A percentile compares a stretch with the other conserved stretches of the same genome.
phyloP scores from a whole-genome alignment of 2,329 filamentous ascomycete genomes.

The Fusarium ambrosium region DNA sequence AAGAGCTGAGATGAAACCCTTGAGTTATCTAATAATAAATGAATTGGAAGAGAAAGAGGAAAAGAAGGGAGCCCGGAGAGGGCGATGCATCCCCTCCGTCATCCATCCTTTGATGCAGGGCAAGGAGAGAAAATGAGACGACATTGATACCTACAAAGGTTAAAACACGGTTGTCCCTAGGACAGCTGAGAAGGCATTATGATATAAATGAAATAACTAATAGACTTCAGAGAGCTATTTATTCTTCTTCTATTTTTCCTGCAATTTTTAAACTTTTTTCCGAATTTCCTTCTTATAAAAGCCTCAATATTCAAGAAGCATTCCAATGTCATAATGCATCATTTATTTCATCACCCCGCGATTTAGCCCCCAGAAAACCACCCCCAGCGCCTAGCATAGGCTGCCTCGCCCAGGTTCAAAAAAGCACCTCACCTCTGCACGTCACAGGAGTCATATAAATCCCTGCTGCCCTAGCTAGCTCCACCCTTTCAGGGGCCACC shows the following conservation, averaged over 20 bases:
- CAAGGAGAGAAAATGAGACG: not conserved
- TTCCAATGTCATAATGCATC: not conserved
- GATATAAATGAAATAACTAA: rapidly evolving
- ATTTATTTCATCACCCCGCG: not conserved
- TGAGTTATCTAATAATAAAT: slow-evolving; percentile 20
- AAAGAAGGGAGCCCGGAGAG: not conserved
- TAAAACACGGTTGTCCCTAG: not conserved
- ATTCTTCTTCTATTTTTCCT: not conserved
- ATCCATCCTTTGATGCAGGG: not conserved
- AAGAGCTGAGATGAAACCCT: slow-evolving; percentile 8
- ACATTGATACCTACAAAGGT: not conserved
- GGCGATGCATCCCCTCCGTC: not conserved
- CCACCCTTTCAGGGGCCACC: slow-evolving; percentile 30
- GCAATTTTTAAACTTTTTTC: not conserved
- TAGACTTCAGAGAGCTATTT: not conserved
- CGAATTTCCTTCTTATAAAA: not conserved
- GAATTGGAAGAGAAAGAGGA: slow-evolving; percentile 3
- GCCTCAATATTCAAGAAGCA: not conserved
- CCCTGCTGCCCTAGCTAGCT: not conserved
- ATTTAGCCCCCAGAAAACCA: slow-evolving; percentile 2
- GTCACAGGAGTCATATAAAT: slow-evolving; percentile 27
- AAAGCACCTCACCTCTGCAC: slow-evolving; percentile 16
- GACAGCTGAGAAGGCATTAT: not conserved
- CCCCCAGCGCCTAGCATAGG: not conserved
- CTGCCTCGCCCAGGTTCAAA: slow-evolving; percentile 30